Evolutionary conservation across 495 filamentous ascomycete genomes (phyloP).

Genomic region (Tuber calosporum): DNA sequence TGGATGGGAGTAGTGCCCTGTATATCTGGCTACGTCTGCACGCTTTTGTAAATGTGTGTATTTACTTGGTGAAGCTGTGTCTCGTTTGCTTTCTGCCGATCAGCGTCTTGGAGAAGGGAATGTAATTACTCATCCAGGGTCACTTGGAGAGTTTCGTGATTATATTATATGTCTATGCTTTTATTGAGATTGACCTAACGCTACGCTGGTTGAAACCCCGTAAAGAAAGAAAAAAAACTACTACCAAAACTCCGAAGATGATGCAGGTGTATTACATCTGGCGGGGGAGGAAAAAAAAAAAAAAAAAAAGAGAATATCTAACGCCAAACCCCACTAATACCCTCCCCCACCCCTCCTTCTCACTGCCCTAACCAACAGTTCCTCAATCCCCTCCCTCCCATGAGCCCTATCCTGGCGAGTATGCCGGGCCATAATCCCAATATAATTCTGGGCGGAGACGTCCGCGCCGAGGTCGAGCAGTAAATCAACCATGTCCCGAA

Average conservation of each 20-base stretch:
- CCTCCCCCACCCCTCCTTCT: not conserved
- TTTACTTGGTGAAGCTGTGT: too few relatives aligned
- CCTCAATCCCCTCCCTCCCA: not conserved
- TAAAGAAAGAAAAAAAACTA: not conserved
- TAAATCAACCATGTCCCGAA: not conserved
- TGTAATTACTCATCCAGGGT: not conserved
- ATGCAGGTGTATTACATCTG: not conserved
- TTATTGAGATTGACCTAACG: not conserved
- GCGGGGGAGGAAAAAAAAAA: not conserved
- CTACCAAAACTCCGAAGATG: not conserved
- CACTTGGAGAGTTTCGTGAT: not conserved
- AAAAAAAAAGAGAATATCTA: not conserved
- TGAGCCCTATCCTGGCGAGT: not conserved
- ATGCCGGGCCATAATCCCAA: constrained; percentile 16
- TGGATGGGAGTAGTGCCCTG: not conserved
- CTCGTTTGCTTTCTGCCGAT: too few relatives aligned
- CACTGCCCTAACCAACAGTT: not conserved
- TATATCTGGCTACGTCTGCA: too few relatives aligned
- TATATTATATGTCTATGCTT: not conserved
- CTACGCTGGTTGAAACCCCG: not conserved
- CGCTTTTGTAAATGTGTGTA: too few relatives aligned
- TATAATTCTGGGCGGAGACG: constrained; percentile 6
- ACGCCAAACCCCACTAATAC: not conserved
- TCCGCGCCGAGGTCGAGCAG: constrained; percentile 2
- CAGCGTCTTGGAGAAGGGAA: too few relatives aligned